Conservation (phyloP, 208 protist genomes). For the Wallacemonas sp. region DNA sequence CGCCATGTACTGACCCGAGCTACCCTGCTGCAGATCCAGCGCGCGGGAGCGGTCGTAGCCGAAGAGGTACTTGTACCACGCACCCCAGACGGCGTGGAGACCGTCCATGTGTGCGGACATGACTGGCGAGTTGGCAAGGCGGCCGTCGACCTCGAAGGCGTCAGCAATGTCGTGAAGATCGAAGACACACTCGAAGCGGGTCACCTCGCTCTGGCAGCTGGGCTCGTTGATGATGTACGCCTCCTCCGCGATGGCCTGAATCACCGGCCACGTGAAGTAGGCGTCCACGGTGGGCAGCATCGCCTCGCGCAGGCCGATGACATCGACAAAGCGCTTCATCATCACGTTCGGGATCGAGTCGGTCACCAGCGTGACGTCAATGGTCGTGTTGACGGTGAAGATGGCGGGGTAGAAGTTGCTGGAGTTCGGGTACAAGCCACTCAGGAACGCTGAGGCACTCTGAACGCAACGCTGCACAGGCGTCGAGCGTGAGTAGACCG, state of each 20-base stretch:
- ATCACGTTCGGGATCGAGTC: slow-evolving; percentile 35
- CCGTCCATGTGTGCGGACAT: slow-evolving; percentile 7
- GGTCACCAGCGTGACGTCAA: slow-evolving; percentile 44
- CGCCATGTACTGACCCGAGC: slow-evolving; percentile 33
- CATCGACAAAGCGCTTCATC: slow-evolving; percentile 25
- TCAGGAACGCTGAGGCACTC: slow-evolving; percentile 48
- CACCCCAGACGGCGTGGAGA: slow-evolving; percentile 15
- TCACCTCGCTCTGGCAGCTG: slow-evolving; percentile 26
- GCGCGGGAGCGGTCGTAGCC: slow-evolving; percentile 30
- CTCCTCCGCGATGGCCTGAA: slow-evolving; percentile 30
- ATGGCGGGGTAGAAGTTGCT: slow-evolving; percentile 46
- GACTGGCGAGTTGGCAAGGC: slow-evolving; percentile 4
- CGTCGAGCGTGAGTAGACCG: slow-evolving; percentile 57
- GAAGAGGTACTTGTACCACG: slow-evolving; percentile 32
- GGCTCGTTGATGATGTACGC: background rate
- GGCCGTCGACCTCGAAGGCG: slow-evolving; percentile 31
- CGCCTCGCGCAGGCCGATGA: slow-evolving; percentile 13
- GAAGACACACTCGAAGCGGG: slow-evolving; percentile 32
- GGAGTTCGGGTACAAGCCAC: slow-evolving; percentile 41
- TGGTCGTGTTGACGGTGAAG: slow-evolving; percentile 35
- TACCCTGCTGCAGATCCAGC: slow-evolving; percentile 30
- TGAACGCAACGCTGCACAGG: slow-evolving; percentile 51
- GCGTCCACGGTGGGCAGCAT: slow-evolving; percentile 27
- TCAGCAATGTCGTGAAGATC: slow-evolving; percentile 48
- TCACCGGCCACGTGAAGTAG: slow-evolving; percentile 42